Evolutionary conservation across 2,329 filamentous ascomycete species (phyloP).

Genomic region (Zymoseptoria brevis): DNA sequence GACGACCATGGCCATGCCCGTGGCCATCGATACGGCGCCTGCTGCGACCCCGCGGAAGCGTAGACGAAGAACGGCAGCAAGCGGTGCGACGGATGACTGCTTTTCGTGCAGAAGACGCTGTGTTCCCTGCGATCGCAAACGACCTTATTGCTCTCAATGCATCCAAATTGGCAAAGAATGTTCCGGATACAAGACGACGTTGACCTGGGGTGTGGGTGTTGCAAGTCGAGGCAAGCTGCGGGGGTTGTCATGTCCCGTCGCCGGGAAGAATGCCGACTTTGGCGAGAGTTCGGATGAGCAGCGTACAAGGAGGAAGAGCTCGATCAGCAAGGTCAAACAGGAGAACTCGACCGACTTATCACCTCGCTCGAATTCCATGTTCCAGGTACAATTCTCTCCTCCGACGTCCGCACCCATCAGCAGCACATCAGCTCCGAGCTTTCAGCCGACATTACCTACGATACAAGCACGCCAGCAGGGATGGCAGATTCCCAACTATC

Average conservation of each 20-base stretch:
- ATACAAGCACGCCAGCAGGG: constrained; percentile 12
- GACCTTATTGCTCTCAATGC: constrained; percentile 92
- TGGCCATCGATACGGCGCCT: constrained; percentile 2
- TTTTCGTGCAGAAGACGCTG: constrained; percentile 82
- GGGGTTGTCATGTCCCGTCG: constrained; percentile 67
- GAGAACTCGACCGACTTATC: background rate
- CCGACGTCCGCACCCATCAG: constrained; percentile 9
- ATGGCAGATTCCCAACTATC: constrained; percentile 34
- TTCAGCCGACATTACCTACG: constrained; percentile 12
- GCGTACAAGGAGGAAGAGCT: constrained; percentile 20
- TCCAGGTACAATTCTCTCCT: background rate
- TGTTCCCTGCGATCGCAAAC: constrained; percentile 78
- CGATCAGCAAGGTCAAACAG: constrained; percentile 8
- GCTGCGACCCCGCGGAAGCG: constrained; percentile 48
- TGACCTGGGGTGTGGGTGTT: constrained; percentile 94
- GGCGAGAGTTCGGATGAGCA: constrained; percentile 10
- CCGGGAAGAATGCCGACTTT: constrained; percentile 33
- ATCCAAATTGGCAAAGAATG: constrained; percentile 87
- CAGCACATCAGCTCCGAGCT: constrained; percentile 2
- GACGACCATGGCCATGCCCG: background rate
- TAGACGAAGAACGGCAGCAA: constrained; percentile 78
- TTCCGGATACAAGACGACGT: constrained; percentile 89
- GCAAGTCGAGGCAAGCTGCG: constrained; percentile 91
- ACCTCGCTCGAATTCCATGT: background rate
- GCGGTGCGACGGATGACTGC: constrained; percentile 88